Conservation (phyloP, 2,329 filamentous ascomycete genomes). For the Phoma sp. region DNA sequence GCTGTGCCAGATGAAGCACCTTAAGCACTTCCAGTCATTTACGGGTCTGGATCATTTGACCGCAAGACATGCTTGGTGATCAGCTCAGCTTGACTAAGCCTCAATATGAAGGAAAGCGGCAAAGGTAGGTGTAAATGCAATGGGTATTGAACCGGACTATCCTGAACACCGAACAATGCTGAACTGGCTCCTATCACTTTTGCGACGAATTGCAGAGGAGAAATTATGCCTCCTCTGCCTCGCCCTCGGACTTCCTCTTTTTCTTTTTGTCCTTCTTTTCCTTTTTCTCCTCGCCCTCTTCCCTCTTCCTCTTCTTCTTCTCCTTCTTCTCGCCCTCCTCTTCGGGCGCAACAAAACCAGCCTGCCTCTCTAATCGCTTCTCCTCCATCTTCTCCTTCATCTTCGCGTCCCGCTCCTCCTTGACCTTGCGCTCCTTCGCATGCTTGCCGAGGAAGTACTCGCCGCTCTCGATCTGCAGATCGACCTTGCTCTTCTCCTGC, state of each 20-base stretch:
- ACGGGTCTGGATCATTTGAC: too few species aligned
- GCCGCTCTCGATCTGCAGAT: slow-evolving; percentile 95
- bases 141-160: slow-evolving; percentile 31
- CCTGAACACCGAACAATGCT: slow-evolving; percentile 35
- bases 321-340: slow-evolving; percentile 67
- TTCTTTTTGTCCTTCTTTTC: slow-evolving; percentile 52
- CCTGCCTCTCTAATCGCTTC: slow-evolving; percentile 82
- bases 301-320: slow-evolving; percentile 47
- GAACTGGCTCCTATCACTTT: background rate
- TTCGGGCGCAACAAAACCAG: slow-evolving; percentile 85
- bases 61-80: too few species aligned
- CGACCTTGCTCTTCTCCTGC: slow-evolving; percentile 98
- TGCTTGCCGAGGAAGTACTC: slow-evolving; percentile 96
- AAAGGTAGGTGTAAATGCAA: slow-evolving; percentile 9
- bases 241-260: slow-evolving; percentile 34
- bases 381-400: slow-evolving; percentile 88
- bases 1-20: too few species aligned
- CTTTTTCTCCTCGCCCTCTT: slow-evolving; percentile 37
- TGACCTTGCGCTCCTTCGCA: slow-evolving; percentile 82
- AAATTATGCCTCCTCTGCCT: slow-evolving; percentile 29
- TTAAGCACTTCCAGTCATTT: too few species aligned
- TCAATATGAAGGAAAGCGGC: too few species aligned
- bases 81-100: too few species aligned
- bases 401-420: slow-evolving; percentile 81
- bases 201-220: background rate